Evolutionary conservation across 148 eudicot genomes (phyloP).

Genomic region (Vaccinium macrocarpon): DNA sequence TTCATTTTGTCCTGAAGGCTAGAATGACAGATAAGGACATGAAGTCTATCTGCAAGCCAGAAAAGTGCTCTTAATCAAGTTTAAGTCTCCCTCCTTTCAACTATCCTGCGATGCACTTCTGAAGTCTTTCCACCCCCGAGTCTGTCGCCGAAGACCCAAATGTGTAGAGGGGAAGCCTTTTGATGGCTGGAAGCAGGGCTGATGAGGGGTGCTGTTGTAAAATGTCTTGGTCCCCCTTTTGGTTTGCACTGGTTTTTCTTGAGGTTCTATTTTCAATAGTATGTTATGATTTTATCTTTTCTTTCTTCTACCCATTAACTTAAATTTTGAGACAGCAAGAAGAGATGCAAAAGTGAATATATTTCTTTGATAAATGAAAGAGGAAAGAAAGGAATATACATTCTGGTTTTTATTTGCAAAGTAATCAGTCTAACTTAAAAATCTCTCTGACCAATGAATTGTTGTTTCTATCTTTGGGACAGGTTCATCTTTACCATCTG

Average conservation of each 20-base stretch:
- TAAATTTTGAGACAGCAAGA: not conserved
- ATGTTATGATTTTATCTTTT: not conserved
- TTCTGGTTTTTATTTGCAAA: not conserved
- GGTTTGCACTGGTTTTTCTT: not conserved
- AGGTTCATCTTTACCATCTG: conserved; percentile 89
- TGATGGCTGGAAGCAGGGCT: not conserved
- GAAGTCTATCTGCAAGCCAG: not conserved
- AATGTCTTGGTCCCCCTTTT: not conserved
- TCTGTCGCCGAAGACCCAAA: not conserved
- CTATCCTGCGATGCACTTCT: not conserved
- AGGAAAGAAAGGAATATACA: not conserved
- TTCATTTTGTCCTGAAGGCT: not conserved
- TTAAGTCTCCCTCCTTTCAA: not conserved
- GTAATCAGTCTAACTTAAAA: not conserved
- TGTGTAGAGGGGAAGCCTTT: not conserved
- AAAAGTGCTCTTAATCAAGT: not conserved
- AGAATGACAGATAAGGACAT: not conserved
- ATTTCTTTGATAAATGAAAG: not conserved
- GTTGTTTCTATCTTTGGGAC: conserved; percentile 20
- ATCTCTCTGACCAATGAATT: not conserved
- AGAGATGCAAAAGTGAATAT: not conserved
- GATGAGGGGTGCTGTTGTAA: not conserved
- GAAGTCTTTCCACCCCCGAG: not conserved
- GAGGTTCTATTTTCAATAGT: not conserved
- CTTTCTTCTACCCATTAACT: not conserved